These are phyloP conservation scores for Trematosphaeria pertusa DNA, from an alignment of 2,329 filamentous ascomycete genomes.

Conservation along the genomic window DNA sequence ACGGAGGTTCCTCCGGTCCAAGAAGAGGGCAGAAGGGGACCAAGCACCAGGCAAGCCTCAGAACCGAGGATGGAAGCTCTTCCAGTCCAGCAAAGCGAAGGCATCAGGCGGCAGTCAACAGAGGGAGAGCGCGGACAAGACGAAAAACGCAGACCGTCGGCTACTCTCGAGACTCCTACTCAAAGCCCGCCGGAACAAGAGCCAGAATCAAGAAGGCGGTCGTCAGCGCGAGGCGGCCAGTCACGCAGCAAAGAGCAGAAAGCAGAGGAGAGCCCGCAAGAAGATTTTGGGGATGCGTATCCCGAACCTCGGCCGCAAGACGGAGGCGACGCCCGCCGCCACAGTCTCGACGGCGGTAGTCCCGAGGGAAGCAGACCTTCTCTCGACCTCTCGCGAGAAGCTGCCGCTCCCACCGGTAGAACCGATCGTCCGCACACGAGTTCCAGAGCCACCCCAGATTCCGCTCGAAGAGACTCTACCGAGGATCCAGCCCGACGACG, in stretches of 20 bases:
- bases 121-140: conserved; percentile 1
- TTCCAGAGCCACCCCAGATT: background rate
- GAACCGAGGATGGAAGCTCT: conserved; percentile 4
- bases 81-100: conserved; percentile 10
- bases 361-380: conserved; percentile 1
- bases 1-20: too few relatives aligned
- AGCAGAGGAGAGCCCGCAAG: conserved; percentile 11
- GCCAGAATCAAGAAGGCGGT: conserved; percentile 7
- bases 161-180: conserved; percentile 11
- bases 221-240: conserved; percentile 6
- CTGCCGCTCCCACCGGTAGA: background rate
- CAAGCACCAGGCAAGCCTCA: conserved; percentile 4
- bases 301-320: conserved; percentile 6
- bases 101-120: background rate
- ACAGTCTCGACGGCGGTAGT: conserved; percentile 15
- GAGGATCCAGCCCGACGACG: background rate
- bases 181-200: conserved; percentile 12
- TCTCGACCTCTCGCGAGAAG: conserved; percentile 2
- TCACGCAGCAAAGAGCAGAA: conserved; percentile 1
- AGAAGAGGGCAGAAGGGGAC: too few relatives aligned
- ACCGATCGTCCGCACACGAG: conserved; percentile 1
- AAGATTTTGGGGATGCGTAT: conserved; percentile 13
- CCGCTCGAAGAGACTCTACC: background rate
- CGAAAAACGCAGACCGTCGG: conserved; percentile 5
- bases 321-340: conserved; percentile 7